Percentiles rank a stretch among this genome's conserved stretches.
Conservation (phyloP, 192 early-diverging fungal genomes). For the Paraglomus occultum region DNA sequence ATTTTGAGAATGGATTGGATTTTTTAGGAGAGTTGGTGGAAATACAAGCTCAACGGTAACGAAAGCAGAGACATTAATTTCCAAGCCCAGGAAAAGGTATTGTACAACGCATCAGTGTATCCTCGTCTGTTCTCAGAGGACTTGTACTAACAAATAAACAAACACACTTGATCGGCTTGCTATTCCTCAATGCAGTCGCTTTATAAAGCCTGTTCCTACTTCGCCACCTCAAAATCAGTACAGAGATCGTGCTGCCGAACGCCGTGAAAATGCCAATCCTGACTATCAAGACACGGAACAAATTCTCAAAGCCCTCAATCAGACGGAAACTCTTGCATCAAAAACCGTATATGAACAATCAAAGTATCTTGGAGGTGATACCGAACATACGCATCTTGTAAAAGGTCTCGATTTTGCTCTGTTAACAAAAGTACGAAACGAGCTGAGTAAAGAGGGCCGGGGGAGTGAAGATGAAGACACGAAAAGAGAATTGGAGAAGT, state of each 20-base stretch:
- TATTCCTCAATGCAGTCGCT: constrained; percentile 16
- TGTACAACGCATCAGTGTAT: constrained; percentile 16
- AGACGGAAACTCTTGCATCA: constrained; percentile 43
- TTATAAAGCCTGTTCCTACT: constrained; percentile 29
- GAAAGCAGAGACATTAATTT: constrained; percentile 7
- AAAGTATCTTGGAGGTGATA: constrained; percentile 88
- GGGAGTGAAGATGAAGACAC: constrained; percentile 43
- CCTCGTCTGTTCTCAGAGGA: constrained; percentile 28
- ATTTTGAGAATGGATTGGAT: constrained; percentile 45
- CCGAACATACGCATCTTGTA: constrained; percentile 86
- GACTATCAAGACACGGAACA: constrained; percentile 64
- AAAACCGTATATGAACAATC: constrained; percentile 69
- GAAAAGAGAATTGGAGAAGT: constrained; percentile 38
- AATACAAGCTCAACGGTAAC: not conserved
- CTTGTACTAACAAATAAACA: constrained; percentile 26
- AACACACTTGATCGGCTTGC: constrained; percentile 17
- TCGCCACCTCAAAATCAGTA: constrained; percentile 48
- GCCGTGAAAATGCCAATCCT: constrained; percentile 67
- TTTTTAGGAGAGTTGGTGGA: not conserved
- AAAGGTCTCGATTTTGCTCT: constrained; percentile 90
- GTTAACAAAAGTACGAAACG: constrained; percentile 68
- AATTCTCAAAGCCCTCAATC: constrained; percentile 49
- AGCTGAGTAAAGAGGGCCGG: constrained; percentile 44
- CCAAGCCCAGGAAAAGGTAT: constrained; percentile 25
- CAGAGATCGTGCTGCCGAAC: constrained; percentile 91